A percentile compares a stretch with the other conserved stretches of the same genome.
Evolutionary conservation across 1,284 basidiomycete genomes (phyloP).

Genomic region (Moesziomyces parantarcticus): DNA sequence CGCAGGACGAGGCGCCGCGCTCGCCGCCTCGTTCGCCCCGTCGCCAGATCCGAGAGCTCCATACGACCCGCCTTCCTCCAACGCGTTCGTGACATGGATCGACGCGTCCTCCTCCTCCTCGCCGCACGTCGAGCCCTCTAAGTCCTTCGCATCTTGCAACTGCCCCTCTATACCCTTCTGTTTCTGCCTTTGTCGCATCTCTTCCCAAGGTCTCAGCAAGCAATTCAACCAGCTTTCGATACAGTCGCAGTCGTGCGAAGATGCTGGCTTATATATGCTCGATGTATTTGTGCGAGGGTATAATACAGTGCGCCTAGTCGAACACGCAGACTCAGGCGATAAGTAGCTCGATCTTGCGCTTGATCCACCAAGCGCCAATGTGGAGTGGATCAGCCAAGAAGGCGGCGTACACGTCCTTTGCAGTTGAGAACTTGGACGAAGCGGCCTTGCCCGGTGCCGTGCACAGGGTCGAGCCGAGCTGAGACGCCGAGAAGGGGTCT

Average conservation of each 20-base stretch:
- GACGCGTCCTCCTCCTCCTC: slow-evolving; percentile 11
- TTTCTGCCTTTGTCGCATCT: background rate
- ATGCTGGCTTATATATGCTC: too few relatives aligned
- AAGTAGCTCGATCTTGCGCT: slow-evolving; percentile 38
- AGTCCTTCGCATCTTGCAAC: background rate
- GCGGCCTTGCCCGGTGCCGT: slow-evolving; percentile 24
- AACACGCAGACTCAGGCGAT: slow-evolving; percentile 20
- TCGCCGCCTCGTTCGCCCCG: slow-evolving; percentile 6
- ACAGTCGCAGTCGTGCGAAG: too few relatives aligned
- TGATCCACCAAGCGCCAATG: slow-evolving; percentile 47
- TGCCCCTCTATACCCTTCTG: background rate
- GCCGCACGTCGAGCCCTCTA: slow-evolving; percentile 3
- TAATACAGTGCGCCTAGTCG: slow-evolving; percentile 4
- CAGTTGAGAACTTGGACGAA: slow-evolving; percentile 17
- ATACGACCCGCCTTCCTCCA: slow-evolving; percentile 2
- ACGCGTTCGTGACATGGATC: slow-evolving; percentile 10
- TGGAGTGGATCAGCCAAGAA: slow-evolving; percentile 36
- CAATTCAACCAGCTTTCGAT: too few relatives aligned
- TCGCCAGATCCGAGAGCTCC: background rate
- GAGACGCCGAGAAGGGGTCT: slow-evolving; percentile 32
- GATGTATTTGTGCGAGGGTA: background rate
- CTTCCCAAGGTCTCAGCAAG: slow-evolving; percentile 4
- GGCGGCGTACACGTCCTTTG: slow-evolving; percentile 27
- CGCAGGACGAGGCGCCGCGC: slow-evolving; percentile 2
- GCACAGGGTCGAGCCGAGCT: slow-evolving; percentile 11